Percentiles rank a stretch among this genome's conserved stretches.
Conservation (phyloP, 2,329 filamentous ascomycete genomes). For the Xylaria sp. region DNA sequence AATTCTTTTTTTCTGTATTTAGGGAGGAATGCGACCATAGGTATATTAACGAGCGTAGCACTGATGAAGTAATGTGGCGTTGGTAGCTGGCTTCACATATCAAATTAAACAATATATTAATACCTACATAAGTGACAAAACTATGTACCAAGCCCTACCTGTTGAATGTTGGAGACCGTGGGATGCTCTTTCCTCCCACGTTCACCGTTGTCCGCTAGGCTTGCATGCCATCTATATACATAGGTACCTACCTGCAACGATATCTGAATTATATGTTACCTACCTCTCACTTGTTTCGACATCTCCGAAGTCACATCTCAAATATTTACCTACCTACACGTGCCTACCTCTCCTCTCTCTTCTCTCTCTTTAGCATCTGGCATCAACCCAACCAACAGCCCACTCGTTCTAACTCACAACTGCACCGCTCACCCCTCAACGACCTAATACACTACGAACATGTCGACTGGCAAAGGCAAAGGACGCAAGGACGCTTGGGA, state of each 20-base stretch:
- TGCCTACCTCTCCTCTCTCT: conserved; percentile 20
- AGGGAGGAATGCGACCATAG: conserved; percentile 6
- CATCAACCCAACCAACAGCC: neutral
- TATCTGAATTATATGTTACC: neutral
- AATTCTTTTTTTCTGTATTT: neutral
- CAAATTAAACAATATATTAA: conserved; percentile 13
- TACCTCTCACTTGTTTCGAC: conserved; percentile 1
- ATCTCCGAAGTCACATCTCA: neutral
- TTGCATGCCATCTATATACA: neutral
- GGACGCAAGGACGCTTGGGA: conserved; percentile 11
- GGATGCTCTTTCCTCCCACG: conserved; percentile 1
- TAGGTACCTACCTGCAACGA: neutral
- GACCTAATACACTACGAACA: conserved; percentile 9
- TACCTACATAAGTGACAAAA: conserved; percentile 7
- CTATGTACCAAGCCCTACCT: neutral
- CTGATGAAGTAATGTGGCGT: conserved; percentile 33
- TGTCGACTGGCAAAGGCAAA: conserved; percentile 15
- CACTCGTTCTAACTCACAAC: neutral
- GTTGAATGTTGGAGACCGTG: conserved; percentile 20
- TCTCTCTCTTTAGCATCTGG: neutral
- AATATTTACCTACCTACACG: conserved; percentile 19
- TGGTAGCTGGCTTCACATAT: conserved; percentile 20
- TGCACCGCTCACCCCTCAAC: neutral
- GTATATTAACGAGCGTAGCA: conserved; percentile 23
- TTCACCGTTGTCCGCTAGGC: neutral